These are phyloP conservation scores for Wickerhamiella shivajii DNA, from an alignment of 805 yeast species.

Conservation along the genomic window DNA sequence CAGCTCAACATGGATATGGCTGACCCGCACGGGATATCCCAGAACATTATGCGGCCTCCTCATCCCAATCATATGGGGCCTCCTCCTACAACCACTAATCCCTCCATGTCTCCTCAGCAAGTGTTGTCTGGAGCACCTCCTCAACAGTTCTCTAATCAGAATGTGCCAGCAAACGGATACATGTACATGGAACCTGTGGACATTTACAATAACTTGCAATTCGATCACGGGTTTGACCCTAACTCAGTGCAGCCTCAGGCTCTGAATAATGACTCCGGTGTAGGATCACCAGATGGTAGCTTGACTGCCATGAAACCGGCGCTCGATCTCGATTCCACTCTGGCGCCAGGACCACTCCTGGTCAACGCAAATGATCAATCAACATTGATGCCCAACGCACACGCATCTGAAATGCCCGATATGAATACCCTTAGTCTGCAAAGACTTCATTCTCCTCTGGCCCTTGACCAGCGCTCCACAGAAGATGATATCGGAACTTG, in stretches of 20 bases:
- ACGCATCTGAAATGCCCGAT: slow-evolving; percentile 5
- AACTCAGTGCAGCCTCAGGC: neutral
- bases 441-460: too few relatives aligned
- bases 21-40: neutral
- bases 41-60: neutral
- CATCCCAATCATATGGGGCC: neutral
- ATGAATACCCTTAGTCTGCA: slow-evolving; percentile 1
- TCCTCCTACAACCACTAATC: neutral
- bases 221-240: neutral
- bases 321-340: slow-evolving; percentile 4
- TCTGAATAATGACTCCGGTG: too few relatives aligned
- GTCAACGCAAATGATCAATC: neutral
- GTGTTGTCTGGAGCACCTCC: slow-evolving; percentile 3
- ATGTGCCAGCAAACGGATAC: neutral
- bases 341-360: slow-evolving; percentile 5
- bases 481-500: too few relatives aligned
- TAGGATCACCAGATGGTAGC: too few relatives aligned
- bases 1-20: neutral
- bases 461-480: too few relatives aligned
- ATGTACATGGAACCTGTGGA: slow-evolving; percentile 2
- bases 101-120: slow-evolving; percentile 5
- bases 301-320: too few relatives aligned
- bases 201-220: slow-evolving; percentile 6
- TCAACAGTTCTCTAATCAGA: too few relatives aligned
- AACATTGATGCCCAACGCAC: neutral